These are phyloP conservation scores for Paraurostyla sp. DNA, from an alignment of 73 alveolate genomes.

Conservation along the genomic window DNA sequence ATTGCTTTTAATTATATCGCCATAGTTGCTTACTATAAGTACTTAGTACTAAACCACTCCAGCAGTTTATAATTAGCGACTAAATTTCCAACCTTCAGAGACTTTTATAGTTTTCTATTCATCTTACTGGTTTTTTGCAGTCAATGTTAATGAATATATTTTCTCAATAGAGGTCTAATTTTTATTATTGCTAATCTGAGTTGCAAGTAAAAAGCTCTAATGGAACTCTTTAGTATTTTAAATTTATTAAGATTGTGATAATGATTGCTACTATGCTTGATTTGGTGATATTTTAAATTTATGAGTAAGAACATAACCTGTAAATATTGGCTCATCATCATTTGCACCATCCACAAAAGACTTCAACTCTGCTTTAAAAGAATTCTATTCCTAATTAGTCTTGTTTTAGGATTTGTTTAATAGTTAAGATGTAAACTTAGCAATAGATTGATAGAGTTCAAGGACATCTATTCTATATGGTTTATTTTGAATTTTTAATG, in stretches of 20 bases:
- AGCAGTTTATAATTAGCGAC: neutral
- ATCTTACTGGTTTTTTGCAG: too few relatives aligned
- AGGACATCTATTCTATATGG: neutral
- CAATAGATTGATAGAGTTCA: neutral
- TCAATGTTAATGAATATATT: too few relatives aligned
- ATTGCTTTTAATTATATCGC: slow-evolving; percentile 23
- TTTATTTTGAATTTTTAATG: neutral
- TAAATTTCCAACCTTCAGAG: neutral
- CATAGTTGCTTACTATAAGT: neutral
- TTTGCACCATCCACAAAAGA: slow-evolving; percentile 50
- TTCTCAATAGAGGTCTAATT: too few relatives aligned
- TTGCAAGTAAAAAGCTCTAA: too few relatives aligned
- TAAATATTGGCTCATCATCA: neutral
- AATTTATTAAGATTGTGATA: neutral
- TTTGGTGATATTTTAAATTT: neutral
- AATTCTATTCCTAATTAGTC: neutral
- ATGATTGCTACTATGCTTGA: too few relatives aligned
- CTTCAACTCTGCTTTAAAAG: neutral
- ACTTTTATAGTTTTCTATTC: neutral
- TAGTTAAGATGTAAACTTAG: neutral
- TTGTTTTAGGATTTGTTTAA: neutral
- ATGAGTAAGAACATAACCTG: slow-evolving; percentile 27
- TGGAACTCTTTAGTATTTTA: neutral
- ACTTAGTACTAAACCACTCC: neutral
- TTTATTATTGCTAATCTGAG: too few relatives aligned